phyloP scores from a whole-genome alignment of 139 green algal genomes.

The Pseudopediastrum boryanum region DNA sequence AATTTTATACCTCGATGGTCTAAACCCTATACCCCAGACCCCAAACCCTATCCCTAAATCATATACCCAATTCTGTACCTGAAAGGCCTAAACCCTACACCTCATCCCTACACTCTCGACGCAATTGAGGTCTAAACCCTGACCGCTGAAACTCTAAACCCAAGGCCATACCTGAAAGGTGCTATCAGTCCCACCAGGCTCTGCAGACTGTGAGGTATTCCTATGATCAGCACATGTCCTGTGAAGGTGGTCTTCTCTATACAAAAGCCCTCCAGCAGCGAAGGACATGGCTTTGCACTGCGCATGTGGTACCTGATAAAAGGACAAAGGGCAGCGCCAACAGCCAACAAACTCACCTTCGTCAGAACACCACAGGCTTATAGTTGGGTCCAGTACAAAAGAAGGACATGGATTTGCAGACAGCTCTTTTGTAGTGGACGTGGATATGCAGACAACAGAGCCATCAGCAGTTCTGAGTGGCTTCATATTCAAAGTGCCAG shows the following conservation, averaged over 20 bases:
- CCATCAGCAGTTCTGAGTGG: too few relatives aligned
- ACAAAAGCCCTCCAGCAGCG: neutral
- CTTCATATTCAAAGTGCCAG: too few relatives aligned
- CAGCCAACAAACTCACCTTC: too few relatives aligned
- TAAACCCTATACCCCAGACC: too few relatives aligned
- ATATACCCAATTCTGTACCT: neutral
- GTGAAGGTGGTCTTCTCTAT: neutral
- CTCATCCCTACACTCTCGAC: neutral
- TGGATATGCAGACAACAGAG: too few relatives aligned
- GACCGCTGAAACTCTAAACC: neutral
- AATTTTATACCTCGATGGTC: too few relatives aligned
- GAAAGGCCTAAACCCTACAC: neutral
- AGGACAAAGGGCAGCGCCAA: neutral
- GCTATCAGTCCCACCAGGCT: slow-evolving; percentile 20
- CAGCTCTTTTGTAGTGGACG: too few relatives aligned
- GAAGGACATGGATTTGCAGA: too few relatives aligned
- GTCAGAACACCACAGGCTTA: neutral
- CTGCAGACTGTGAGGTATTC: slow-evolving; percentile 12
- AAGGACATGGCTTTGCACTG: neutral
- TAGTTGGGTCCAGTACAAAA: too few relatives aligned
- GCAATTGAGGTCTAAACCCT: neutral
- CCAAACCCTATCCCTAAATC: too few relatives aligned
- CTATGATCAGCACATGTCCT: slow-evolving; percentile 25
- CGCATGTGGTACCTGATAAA: neutral
- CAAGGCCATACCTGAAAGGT: slow-evolving; percentile 4